A percentile compares a stretch with the other conserved stretches of the same genome.
Conservation (phyloP, 2,329 filamentous ascomycete species). For the Aspergillus pseudoterreus region DNA sequence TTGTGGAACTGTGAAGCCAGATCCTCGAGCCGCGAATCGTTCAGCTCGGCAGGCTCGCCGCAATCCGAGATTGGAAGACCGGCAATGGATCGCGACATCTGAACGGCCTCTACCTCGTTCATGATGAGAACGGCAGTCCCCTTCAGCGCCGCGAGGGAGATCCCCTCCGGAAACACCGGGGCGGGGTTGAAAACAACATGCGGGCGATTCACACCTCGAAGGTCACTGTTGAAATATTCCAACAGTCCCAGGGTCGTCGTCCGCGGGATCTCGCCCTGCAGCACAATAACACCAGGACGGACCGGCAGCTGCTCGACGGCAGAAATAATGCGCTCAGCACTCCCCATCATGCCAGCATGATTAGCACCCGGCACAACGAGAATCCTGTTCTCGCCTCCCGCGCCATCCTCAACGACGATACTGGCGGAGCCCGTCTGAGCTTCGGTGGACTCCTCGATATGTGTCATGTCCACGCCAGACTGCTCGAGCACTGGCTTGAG, state of each 20-base stretch:
- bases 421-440: conserved; percentile 67
- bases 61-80: background rate
- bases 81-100: conserved; percentile 56
- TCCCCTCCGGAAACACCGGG: conserved; percentile 68
- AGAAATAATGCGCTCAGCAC: conserved; percentile 35
- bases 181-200: conserved; percentile 81
- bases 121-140: conserved; percentile 75
- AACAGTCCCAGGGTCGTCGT: conserved; percentile 62
- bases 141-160: conserved; percentile 64
- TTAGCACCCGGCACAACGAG: conserved; percentile 71
- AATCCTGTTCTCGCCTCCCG: conserved; percentile 70
- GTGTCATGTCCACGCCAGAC: conserved; percentile 60
- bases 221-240: conserved; percentile 12
- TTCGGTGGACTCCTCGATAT: conserved; percentile 46
- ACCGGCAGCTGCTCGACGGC: conserved; percentile 25
- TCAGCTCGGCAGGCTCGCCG: background rate
- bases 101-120: conserved; percentile 83
- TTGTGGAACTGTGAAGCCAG: conserved; percentile 61
- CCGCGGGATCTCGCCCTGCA: conserved; percentile 75
- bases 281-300: conserved; percentile 62
- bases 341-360: conserved; percentile 39
- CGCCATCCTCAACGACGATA: conserved; percentile 70
- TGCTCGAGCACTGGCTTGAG: conserved; percentile 56
- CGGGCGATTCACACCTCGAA: conserved; percentile 24
- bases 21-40: conserved; percentile 48